These are phyloP conservation scores for Termitomyces sp. DNA, from an alignment of 768 basidiomycete species.

Conservation along the genomic window DNA sequence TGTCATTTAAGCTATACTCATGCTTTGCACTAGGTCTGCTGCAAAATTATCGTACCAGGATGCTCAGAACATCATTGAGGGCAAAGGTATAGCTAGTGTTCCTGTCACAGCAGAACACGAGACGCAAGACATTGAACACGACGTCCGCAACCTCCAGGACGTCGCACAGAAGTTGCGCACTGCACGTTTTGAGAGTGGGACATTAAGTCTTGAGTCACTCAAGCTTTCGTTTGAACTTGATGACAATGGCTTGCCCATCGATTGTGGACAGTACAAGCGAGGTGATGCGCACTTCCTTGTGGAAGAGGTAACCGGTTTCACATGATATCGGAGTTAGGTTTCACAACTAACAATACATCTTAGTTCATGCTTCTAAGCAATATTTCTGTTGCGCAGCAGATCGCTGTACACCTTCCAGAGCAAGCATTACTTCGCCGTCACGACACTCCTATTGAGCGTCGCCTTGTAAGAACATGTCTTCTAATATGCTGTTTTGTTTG, in stretches of 20 bases:
- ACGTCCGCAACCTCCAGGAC: slow-evolving; percentile 63
- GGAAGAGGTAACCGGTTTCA: slow-evolving; percentile 64
- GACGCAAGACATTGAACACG: slow-evolving; percentile 59
- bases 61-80: slow-evolving; percentile 80
- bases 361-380: slow-evolving; percentile 96
- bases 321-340: not conserved
- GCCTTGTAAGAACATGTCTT: slow-evolving; percentile 52
- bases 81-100: slow-evolving; percentile 49
- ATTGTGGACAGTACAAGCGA: slow-evolving; percentile 63
- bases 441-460: slow-evolving; percentile 87
- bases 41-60: slow-evolving; percentile 81
- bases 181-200: slow-evolving; percentile 75
- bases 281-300: slow-evolving; percentile 77
- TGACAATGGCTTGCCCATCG: slow-evolving; percentile 70
- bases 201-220: slow-evolving; percentile 64
- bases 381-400: slow-evolving; percentile 83
- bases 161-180: slow-evolving; percentile 70
- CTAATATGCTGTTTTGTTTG: not conserved
- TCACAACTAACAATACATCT: not conserved
- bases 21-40: slow-evolving; percentile 53
- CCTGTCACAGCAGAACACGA: slow-evolving; percentile 54
- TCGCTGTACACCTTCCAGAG: slow-evolving; percentile 92
- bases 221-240: slow-evolving; percentile 77
- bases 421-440: slow-evolving; percentile 96
- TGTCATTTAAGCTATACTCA: not conserved